A percentile compares a stretch with the other conserved stretches of the same genome.
Conservation (phyloP, 805 yeast species). For the Spathaspora boniae region DNA sequence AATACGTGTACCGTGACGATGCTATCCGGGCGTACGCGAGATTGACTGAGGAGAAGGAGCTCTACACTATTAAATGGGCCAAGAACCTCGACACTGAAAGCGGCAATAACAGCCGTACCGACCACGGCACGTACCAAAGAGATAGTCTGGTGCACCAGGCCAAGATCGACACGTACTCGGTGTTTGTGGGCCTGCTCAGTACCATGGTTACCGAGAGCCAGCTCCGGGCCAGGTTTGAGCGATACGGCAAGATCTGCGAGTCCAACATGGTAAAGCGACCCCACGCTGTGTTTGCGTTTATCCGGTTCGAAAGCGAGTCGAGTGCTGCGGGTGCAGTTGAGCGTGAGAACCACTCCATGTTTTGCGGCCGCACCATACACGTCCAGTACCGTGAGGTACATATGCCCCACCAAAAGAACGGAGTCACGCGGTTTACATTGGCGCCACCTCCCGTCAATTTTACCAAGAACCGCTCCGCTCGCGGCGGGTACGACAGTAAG, state of each 20-base stretch:
- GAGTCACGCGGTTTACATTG: too few relatives aligned
- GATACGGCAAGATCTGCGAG: constrained; percentile 63
- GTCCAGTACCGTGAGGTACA: constrained; percentile 74
- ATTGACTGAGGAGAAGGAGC: constrained; percentile 50
- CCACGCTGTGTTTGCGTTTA: constrained; percentile 64
- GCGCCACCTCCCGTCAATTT: constrained; percentile 84
- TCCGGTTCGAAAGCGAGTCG: constrained; percentile 57
- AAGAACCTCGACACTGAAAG: constrained; percentile 61
- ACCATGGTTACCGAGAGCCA: constrained; percentile 51
- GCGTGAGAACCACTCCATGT: constrained; percentile 75
- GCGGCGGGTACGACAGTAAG: constrained; percentile 15
- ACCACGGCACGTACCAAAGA: too few relatives aligned
- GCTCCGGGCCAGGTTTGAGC: constrained; percentile 55
- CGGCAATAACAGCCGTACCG: constrained; percentile 1
- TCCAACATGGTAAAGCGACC: constrained; percentile 52
- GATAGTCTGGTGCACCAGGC: too few relatives aligned
- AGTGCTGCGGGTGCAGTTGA: constrained; percentile 88
- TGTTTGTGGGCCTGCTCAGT: constrained; percentile 77
- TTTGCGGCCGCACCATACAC: constrained; percentile 71
- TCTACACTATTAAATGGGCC: constrained; percentile 73
- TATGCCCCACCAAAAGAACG: constrained; percentile 13
- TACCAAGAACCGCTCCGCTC: constrained; percentile 18
- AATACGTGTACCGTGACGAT: constrained; percentile 79
- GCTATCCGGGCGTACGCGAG: constrained; percentile 82
- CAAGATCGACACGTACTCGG: constrained; percentile 59